A percentile compares a stretch with the other conserved stretches of the same genome.
Conservation (phyloP, 1,284 basidiomycete genomes). For the Volvariella volvacea region DNA sequence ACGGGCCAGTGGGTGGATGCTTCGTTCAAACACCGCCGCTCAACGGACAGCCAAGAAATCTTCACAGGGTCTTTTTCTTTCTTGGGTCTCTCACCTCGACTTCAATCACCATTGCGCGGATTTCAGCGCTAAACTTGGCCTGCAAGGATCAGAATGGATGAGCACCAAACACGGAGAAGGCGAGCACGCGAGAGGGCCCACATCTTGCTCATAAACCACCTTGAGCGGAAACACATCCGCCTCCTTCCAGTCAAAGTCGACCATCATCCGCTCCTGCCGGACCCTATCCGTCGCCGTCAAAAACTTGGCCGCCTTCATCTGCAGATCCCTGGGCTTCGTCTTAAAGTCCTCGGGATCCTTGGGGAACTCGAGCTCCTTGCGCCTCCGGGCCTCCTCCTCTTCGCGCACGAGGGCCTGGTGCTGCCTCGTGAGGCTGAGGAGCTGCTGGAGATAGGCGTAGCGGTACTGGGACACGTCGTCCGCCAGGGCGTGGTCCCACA, state of each 20-base stretch:
- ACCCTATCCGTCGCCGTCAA: constrained; percentile 28
- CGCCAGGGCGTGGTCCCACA: constrained; percentile 15
- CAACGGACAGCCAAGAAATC: too few species aligned
- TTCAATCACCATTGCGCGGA: constrained; percentile 9
- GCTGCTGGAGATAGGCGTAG: constrained; percentile 31
- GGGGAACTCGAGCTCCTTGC: constrained; percentile 44
- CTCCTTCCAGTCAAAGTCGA: constrained; percentile 47
- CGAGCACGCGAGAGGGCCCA: too few species aligned
- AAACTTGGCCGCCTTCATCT: constrained; percentile 47
- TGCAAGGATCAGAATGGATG: constrained; percentile 1
- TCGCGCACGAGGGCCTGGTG: constrained; percentile 19
- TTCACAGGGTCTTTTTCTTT: neutral
- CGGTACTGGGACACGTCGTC: constrained; percentile 34
- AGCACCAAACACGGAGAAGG: neutral
- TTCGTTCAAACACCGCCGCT: too few species aligned
- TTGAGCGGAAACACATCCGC: constrained; percentile 35
- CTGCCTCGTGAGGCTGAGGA: constrained; percentile 25
- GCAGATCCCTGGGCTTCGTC: constrained; percentile 35
- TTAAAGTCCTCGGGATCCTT: constrained; percentile 36
- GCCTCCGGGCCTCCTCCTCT: constrained; percentile 27
- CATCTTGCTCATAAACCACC: constrained; percentile 29
- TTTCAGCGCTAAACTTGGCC: constrained; percentile 9
- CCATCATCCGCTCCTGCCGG: constrained; percentile 41
- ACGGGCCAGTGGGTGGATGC: too few species aligned
- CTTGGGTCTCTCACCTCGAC: constrained; percentile 9